These are phyloP conservation scores for Vickermania spadyakhi DNA, from an alignment of 208 protist species.

Conservation along the genomic window DNA sequence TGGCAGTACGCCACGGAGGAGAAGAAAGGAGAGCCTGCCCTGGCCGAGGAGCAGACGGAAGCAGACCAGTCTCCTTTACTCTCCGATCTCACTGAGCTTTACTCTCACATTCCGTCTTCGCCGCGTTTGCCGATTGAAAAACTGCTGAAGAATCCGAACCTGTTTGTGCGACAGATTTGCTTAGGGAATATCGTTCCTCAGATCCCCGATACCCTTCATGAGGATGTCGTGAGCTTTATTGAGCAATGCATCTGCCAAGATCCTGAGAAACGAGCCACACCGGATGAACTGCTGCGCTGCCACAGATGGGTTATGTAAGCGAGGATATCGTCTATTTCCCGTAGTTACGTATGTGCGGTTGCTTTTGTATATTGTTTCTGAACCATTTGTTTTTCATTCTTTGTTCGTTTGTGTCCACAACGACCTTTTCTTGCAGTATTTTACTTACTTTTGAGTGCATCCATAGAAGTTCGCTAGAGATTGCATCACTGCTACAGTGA, in stretches of 20 bases:
- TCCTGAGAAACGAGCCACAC: conserved; percentile 22
- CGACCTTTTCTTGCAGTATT: too few relatives aligned
- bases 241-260: conserved; percentile 25
- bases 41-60: background rate
- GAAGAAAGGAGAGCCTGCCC: background rate
- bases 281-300: conserved; percentile 24
- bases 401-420: too few relatives aligned
- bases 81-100: background rate
- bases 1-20: conserved; percentile 19
- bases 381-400: too few relatives aligned
- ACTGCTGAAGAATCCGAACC: conserved; percentile 17
- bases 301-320: conserved; percentile 45
- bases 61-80: background rate
- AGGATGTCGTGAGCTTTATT: conserved; percentile 30
- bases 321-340: conserved; percentile 1
- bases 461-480: too few relatives aligned
- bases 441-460: too few relatives aligned
- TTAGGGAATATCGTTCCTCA: conserved; percentile 20
- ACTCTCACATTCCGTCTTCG: background rate
- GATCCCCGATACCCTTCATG: conserved; percentile 34
- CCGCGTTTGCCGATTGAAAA: conserved; percentile 9
- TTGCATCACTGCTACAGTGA: too few relatives aligned
- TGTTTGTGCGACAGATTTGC: conserved; percentile 26
- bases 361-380: too few relatives aligned
- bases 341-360: too few relatives aligned